Evolutionary conservation across 768 basidiomycete species (phyloP), one percentile per base, ranked within the genome.

Genomic region (Mycena crocata): DNA sequence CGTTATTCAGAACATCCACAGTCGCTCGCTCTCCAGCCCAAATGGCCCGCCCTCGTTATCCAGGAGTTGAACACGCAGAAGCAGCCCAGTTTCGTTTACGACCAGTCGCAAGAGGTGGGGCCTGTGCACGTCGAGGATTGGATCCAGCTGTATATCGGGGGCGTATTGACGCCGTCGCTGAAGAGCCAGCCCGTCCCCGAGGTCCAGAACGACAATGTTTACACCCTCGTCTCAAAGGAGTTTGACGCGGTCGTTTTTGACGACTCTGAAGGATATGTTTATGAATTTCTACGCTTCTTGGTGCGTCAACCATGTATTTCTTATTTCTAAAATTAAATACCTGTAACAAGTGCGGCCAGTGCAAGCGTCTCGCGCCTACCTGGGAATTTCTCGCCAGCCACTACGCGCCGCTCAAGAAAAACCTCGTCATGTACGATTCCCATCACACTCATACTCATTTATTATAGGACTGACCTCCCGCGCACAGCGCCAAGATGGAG

Each of bases 201-300:
- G 62, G 79, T 81, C 39, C 96, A 99, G 79, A 87, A 93, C 64
- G 94, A 93, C 77, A 86, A 85, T 61, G 96, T 97, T 58, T 91
- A 86, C 80, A 87, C 84, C 54, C 82, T 99, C 30, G 97, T 98
- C 57, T 90, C 93, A 67, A 92, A 94, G 78, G 89, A 92, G 70
- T 99, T 98, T 70, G 95, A 99, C 3, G 82, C 94, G 56, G 83
- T 96, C 56, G 91, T 94, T 35, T 89, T 87, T 66, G 94, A 98
- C 75, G 93, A 95, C 69, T 82, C 83, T n/a, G 63, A 98, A 98
- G 83, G 96, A 99, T 76, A 91, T 98, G 73, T 95, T 99, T 73
- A 85, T 98, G 70, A 97, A 99, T 81, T 96, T 99, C 81, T 98
- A 94, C 74, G 98, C 98, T 51, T 89, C 95, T 52, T 99, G 98